Base-by-base conservation (phyloP, 768 basidiomycete genomes). In the Thelephora aurantiotincta region DNA sequence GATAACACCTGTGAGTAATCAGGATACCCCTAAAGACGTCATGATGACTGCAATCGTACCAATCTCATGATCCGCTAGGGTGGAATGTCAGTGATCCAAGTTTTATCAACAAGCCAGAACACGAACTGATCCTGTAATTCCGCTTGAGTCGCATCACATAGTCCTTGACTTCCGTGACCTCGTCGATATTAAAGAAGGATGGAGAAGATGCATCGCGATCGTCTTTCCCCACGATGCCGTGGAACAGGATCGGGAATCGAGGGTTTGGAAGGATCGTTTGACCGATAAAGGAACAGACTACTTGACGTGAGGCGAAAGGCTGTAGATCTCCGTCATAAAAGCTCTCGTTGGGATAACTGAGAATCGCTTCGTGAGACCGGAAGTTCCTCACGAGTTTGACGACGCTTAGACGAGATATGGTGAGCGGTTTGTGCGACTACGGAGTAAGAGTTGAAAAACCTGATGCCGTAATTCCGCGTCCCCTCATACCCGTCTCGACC, bases 151-250 rank as follows among this genome's bases (percentile, higher is more conserved):
- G 46, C 42, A 57, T 42, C 5, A 63, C 56, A 43, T 81, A 82
- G 0, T 56, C 52, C 52, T 72, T 74, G 42, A 82, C 75, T 42
- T 73, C 70, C 0, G 70, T 56, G 0, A 67, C 68, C 52, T 83
- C 80, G 23, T 75, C 69, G 34, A 75, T 69, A 49, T 84, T 84
- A 66, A 82, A 83, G 59, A 80, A 82, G 0, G 79, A 82, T 1
- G 80, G 82, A 0, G 80, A 82, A 0, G 71, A 68, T 2, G 73
- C 71, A 55, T 84, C 80, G n/a, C 79, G 71, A 20, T 73, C 70
- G 54, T 84, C 80, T 52, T 73, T 73, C 14, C 82, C 81, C 13
- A 63, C 54, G 11, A 81, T 63, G 2, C 72, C 68, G 56, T 82
- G 75, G 60, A 83, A 80, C 1, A 82, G 60, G 36, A 83, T 60